Percentiles rank a stretch among this genome's conserved stretches.
phyloP scores from a whole-genome alignment of 768 basidiomycete species.

The Inosperma sp. region DNA sequence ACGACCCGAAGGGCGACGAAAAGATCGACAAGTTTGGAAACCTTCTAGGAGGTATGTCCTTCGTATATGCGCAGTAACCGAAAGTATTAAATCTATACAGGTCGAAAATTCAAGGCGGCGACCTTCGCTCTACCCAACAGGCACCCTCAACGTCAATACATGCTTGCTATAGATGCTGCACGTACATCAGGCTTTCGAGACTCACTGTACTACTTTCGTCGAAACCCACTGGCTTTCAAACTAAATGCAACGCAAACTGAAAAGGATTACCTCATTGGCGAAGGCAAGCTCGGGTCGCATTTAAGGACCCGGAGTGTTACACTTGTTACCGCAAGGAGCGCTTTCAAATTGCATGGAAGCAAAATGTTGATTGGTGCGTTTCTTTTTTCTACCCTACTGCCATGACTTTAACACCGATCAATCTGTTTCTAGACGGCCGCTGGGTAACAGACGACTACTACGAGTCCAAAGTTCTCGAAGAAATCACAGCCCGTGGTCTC shows the following conservation, averaged over 20 bases:
- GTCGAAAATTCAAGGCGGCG: conserved; percentile 80
- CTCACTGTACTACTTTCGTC: conserved; percentile 96
- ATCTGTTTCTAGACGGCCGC: conserved; percentile 60
- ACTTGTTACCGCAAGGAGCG: conserved; percentile 86
- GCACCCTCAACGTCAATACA: conserved; percentile 80
- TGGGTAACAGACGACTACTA: conserved; percentile 97
- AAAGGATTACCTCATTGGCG: conserved; percentile 87
- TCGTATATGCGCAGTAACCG: conserved; percentile 4
- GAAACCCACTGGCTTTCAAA: conserved; percentile 87
- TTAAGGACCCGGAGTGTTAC: conserved; percentile 90
- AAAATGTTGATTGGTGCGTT: conserved; percentile 55
- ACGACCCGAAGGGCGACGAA: conserved; percentile 82
- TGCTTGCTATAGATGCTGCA: conserved; percentile 97
- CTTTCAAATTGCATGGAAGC: conserved; percentile 90
- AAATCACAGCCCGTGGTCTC: conserved; percentile 76
- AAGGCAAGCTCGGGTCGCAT: conserved; percentile 84
- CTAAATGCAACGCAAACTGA: conserved; percentile 84
- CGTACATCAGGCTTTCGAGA: conserved; percentile 94
- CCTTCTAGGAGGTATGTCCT: conserved; percentile 69
- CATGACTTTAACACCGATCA: background rate
- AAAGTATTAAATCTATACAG: conserved; percentile 35
- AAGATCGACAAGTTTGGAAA: conserved; percentile 88
- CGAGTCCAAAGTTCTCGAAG: conserved; percentile 75
- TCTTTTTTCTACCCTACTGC: background rate
- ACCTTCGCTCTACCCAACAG: conserved; percentile 87